Base-by-base conservation (phyloP, 1,284 basidiomycete genomes). In the Dichomitus squalens region DNA sequence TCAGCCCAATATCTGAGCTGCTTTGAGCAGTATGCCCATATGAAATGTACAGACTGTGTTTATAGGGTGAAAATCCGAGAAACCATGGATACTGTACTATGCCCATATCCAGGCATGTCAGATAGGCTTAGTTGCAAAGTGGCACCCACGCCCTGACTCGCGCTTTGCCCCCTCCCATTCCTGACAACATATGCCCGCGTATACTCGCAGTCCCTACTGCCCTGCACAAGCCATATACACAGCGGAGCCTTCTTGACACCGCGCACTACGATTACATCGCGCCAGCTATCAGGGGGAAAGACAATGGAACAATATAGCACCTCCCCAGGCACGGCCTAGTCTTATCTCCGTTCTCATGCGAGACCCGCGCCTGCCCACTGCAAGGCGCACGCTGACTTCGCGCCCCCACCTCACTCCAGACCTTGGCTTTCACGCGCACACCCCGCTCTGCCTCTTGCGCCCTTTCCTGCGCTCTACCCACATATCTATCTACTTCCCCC, bases 291-390 rank as follows among this genome's bases (percentile, higher is more conserved):
- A 51, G 53, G 53, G 40, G 47, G 51, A 53, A 43, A 50, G n/a
- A n/a, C n/a, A 52, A 52, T 38, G 39, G 33, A 52, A 58, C 54
- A 54, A 53, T 53, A 56, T n/a, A n/a, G n/a, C n/a, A 14, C 35
- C 43, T 44, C 53, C 52, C 54, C 58, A 63, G 61, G 61, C 61
- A 63, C 61, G 44, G 27, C 43, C 27, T 33, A 47, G 43, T 43
- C 57, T 59, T 55, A 61, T 66, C 60, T 58, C 61, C 49, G 48
- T 58, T 57, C 60, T 61, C 63, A 64, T 58, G 48, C 25, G 34
- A 44, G 23, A 44, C 6, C 23, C 21, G 41, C 41, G 41, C 14
- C 21, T 21, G 29, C 18, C 8, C n/a, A 14, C 4, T 27, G 20
- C 11, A 12, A 20, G 31, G n/a, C 16, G 44, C 18, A 25, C 25